These are phyloP conservation scores for Sclerotinia minor DNA, from an alignment of 2,329 filamentous ascomycete genomes.

Conservation along the genomic window DNA sequence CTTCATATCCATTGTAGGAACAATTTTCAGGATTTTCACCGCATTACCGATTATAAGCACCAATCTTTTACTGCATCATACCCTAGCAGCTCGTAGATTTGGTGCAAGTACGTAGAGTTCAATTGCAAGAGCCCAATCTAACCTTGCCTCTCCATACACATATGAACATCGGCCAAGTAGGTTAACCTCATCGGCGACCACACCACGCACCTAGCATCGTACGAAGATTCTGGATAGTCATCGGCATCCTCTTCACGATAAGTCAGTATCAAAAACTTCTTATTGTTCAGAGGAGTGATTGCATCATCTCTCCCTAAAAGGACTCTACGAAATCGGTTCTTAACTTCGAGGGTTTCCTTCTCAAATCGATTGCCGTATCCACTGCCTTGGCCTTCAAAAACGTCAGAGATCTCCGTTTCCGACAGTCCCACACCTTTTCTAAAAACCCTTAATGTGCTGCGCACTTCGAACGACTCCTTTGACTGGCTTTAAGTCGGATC, in stretches of 20 bases:
- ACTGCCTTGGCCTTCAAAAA: not conserved
- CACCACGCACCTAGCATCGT: not conserved
- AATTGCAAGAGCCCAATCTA: slow-evolving; percentile 9
- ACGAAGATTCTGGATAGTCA: not conserved
- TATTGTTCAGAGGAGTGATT: not conserved
- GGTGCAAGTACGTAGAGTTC: slow-evolving; percentile 18
- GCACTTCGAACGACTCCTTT: slow-evolving; percentile 30
- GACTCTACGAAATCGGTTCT: not conserved
- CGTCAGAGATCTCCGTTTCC: not conserved
- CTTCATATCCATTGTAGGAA: not conserved
- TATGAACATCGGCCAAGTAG: not conserved
- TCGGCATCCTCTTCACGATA: not conserved
- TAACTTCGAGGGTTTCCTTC: not conserved
- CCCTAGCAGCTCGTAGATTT: slow-evolving; percentile 4
- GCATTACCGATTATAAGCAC: slow-evolving; percentile 11
- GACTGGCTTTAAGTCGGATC: slow-evolving; percentile 39
- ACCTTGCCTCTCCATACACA: not conserved
- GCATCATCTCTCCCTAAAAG: not conserved
- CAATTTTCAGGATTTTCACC: slow-evolving; percentile 7
- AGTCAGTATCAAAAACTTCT: slow-evolving; percentile 4
- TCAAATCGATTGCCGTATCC: not conserved
- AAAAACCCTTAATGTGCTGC: slow-evolving; percentile 35
- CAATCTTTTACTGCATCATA: not conserved
- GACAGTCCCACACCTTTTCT: not conserved
- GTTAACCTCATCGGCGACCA: slow-evolving; percentile 19